These are phyloP conservation scores for Rubroboletus pulcherrimus DNA, from an alignment of 768 basidiomycete genomes.

Conservation along the genomic window DNA sequence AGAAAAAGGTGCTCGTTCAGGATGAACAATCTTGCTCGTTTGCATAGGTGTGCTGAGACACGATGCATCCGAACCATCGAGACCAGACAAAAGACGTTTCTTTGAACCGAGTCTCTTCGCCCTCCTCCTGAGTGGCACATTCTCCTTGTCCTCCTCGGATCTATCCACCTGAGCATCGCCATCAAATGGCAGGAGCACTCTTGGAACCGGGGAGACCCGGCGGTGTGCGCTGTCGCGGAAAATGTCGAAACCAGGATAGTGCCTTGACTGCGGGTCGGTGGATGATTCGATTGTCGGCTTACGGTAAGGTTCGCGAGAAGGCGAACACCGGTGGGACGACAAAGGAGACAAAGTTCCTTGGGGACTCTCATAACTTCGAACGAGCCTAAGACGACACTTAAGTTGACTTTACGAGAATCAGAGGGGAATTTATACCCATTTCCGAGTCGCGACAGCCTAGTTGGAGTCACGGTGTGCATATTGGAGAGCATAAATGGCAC, in stretches of 20 bases:
- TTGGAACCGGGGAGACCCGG: constrained; percentile 1
- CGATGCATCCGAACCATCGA: constrained; percentile 2
- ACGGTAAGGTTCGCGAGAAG: constrained; percentile 19
- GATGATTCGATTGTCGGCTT: constrained; percentile 37
- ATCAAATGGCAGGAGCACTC: constrained; percentile 1
- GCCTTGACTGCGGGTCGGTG: constrained; percentile 51
- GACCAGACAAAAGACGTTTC: constrained; percentile 14
- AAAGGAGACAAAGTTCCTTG: constrained; percentile 10
- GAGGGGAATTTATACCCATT: constrained; percentile 27
- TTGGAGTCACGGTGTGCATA: constrained; percentile 25
- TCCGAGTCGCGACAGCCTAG: constrained; percentile 31
- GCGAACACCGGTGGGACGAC: constrained; percentile 13
- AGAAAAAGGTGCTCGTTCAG: constrained; percentile 15
- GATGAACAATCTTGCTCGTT: constrained; percentile 6
- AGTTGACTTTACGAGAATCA: constrained; percentile 33
- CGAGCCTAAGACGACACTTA: constrained; percentile 24
- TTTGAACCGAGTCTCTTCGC: constrained; percentile 37
- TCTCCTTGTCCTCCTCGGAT: constrained; percentile 55
- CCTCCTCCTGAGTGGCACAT: constrained; percentile 47
- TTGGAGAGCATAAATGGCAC: constrained; percentile 31
- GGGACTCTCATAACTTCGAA: constrained; percentile 5
- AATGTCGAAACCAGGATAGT: constrained; percentile 66
- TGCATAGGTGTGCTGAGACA: constrained; percentile 2
- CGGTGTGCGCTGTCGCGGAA: constrained; percentile 41
- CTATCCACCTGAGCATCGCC: constrained; percentile 4